Conservation (phyloP, 345 rosid genomes). For the Isatis tinctoria region DNA sequence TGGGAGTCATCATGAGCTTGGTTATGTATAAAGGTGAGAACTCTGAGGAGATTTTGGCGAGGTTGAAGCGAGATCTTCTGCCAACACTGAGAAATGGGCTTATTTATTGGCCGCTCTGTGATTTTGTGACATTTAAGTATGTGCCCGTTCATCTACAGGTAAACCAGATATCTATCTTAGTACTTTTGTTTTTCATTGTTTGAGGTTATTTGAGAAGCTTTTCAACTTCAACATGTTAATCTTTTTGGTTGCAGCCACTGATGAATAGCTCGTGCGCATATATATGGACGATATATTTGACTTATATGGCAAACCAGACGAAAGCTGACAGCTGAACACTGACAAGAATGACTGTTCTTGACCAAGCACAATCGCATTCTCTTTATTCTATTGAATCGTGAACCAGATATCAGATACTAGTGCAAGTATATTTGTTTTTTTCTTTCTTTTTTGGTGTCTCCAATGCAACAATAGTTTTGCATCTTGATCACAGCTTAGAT, state of each 20-base stretch:
- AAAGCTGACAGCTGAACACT: conserved; percentile 34
- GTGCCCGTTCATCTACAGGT: conserved; percentile 65
- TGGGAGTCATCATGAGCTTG: not conserved
- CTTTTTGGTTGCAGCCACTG: conserved; percentile 52
- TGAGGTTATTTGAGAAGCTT: not conserved
- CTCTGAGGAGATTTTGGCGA: conserved; percentile 43
- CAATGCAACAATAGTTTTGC: not conserved
- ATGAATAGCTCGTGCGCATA: conserved; percentile 55
- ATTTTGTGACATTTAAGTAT: conserved; percentile 50
- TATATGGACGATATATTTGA: conserved; percentile 66
- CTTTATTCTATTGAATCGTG: conserved; percentile 7
- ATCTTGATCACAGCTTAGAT: not conserved
- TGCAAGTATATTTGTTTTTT: not conserved
- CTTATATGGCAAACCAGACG: conserved; percentile 62
- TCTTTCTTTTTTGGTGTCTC: not conserved
- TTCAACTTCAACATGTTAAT: not conserved
- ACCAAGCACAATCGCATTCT: not conserved
- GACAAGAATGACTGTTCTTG: not conserved
- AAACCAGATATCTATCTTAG: not conserved
- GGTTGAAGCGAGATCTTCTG: conserved; percentile 64
- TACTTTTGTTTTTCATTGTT: not conserved
- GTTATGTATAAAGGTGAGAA: conserved; percentile 46
- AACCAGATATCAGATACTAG: not conserved
- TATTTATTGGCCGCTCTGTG: conserved; percentile 58
- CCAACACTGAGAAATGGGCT: conserved; percentile 57